Conservation (phyloP, 441 rosid genomes). For the Geranium incanum region DNA sequence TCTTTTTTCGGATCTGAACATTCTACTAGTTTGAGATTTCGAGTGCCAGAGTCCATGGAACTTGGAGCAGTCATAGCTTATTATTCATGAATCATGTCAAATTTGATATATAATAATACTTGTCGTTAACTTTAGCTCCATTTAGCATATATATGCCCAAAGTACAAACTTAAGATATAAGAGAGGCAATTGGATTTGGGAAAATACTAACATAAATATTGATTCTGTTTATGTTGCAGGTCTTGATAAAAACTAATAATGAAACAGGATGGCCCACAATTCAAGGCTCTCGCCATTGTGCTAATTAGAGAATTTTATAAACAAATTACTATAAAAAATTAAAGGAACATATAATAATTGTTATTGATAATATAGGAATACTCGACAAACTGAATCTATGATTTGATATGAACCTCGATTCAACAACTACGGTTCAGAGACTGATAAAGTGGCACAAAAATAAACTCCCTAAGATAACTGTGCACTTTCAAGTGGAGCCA, state of each 20-base stretch:
- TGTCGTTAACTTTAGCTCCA: background rate
- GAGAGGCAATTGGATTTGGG: background rate
- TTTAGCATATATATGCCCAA: background rate
- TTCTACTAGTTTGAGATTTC: background rate
- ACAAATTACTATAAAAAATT: background rate
- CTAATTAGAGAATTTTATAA: background rate
- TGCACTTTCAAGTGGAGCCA: background rate
- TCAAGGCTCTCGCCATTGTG: background rate
- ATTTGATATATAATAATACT: conserved; percentile 1
- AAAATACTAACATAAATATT: background rate
- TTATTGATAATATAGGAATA: background rate
- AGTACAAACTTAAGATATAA: background rate
- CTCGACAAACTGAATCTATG: background rate
- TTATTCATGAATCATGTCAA: background rate
- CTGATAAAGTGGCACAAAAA: background rate
- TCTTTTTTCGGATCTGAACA: background rate
- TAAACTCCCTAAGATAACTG: background rate
- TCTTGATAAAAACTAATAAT: background rate
- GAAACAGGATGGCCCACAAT: background rate
- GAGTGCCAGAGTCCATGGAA: background rate
- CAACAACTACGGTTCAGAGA: conserved; percentile 3
- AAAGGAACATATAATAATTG: background rate
- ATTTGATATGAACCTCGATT: background rate
- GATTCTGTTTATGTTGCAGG: background rate
- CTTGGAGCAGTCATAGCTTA: background rate